Percentiles rank a stretch among this genome's conserved stretches.
Conservation (phyloP, 805 yeast genomes). For the Yarrowia porcina region DNA sequence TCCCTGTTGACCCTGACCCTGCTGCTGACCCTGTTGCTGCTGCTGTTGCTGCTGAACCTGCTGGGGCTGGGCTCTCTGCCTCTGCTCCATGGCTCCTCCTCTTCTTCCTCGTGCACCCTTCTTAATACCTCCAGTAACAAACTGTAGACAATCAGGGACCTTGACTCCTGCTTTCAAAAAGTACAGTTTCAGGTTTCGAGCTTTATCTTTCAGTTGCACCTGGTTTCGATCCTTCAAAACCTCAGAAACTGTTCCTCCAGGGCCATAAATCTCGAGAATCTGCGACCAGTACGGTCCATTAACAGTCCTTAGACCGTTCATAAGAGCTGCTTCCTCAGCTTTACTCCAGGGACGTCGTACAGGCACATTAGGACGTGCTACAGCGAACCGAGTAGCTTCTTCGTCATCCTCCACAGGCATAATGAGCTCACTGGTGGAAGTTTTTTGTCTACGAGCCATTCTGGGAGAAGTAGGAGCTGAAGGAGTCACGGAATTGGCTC, state of each 20-base stretch:
- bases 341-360: constrained; percentile 75
- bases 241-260: constrained; percentile 86
- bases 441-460: neutral
- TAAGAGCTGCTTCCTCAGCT: constrained; percentile 81
- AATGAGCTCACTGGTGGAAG: neutral
- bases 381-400: constrained; percentile 29
- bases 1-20: neutral
- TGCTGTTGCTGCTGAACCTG: neutral
- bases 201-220: constrained; percentile 92
- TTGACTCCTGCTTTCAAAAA: constrained; percentile 71
- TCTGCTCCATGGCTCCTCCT: neutral
- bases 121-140: constrained; percentile 77
- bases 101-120: constrained; percentile 27
- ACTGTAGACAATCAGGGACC: constrained; percentile 72
- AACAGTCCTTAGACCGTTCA: constrained; percentile 67
- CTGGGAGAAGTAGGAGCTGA: neutral
- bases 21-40: neutral
- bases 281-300: constrained; percentile 95
- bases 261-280: constrained; percentile 84
- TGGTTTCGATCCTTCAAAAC: constrained; percentile 82
- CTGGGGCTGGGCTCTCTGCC: constrained; percentile 5
- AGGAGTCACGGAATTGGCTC: neutral
- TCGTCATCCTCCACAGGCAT: constrained; percentile 15
- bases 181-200: constrained; percentile 90
- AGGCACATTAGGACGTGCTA: constrained; percentile 26